A percentile compares a stretch with the other conserved stretches of the same genome.
Conservation (phyloP, 768 basidiomycete genomes). For the Lanmaoa rubissima region DNA sequence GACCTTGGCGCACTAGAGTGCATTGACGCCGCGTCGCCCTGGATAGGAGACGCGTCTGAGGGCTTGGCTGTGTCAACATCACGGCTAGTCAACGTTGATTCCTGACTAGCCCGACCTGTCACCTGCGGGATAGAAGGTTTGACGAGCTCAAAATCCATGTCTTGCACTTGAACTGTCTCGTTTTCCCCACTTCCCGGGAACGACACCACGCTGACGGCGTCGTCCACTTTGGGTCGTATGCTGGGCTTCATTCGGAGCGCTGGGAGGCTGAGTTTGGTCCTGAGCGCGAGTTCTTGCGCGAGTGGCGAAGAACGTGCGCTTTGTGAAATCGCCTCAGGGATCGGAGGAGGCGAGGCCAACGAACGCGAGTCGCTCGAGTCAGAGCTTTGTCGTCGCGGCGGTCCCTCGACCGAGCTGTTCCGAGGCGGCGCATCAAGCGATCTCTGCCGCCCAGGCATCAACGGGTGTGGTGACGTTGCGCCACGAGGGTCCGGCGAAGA, state of each 20-base stretch:
- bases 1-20: constrained; percentile 33
- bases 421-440: constrained; percentile 22
- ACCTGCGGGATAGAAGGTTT: constrained; percentile 52
- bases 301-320: constrained; percentile 26
- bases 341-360: constrained; percentile 40
- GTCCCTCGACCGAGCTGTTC: constrained; percentile 21
- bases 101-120: constrained; percentile 49
- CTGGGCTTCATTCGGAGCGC: constrained; percentile 50
- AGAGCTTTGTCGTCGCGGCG: constrained; percentile 17
- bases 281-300: constrained; percentile 37
- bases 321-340: constrained; percentile 39
- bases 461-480: constrained; percentile 10
- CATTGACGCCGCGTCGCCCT: constrained; percentile 44
- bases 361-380: constrained; percentile 35
- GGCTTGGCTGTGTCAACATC: constrained; percentile 19
- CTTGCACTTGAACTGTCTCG: constrained; percentile 70
- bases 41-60: constrained; percentile 17
- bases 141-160: constrained; percentile 81
- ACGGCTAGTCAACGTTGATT: constrained; percentile 41
- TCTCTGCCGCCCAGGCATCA: constrained; percentile 10
- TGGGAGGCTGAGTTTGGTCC: constrained; percentile 67
- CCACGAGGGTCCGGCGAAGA: constrained; percentile 12
- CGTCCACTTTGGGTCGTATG: constrained; percentile 30
- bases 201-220: constrained; percentile 27
- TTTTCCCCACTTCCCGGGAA: constrained; percentile 32